A percentile compares a stretch with the other conserved stretches of the same genome.
Conservation (phyloP, 1,284 basidiomycete genomes). For the Apiotrichum sp. region DNA sequence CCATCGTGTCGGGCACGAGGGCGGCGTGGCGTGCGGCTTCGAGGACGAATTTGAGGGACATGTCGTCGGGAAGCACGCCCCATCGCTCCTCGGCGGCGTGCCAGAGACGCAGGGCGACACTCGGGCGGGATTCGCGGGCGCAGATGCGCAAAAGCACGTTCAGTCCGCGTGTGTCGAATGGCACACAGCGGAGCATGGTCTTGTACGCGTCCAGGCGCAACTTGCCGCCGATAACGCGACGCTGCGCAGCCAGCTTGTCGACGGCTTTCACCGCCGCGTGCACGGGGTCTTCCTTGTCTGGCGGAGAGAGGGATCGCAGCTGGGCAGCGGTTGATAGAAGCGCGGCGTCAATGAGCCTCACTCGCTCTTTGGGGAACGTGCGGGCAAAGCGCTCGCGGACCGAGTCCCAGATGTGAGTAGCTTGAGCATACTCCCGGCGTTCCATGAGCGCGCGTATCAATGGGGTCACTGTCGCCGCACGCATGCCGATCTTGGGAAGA, state of each 20-base stretch:
- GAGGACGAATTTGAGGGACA: conserved; percentile 28
- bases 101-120: conserved; percentile 34
- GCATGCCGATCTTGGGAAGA: conserved; percentile 13
- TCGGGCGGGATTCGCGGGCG: conserved; percentile 7
- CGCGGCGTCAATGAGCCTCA: conserved; percentile 23
- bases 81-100: conserved; percentile 31
- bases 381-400: conserved; percentile 12
- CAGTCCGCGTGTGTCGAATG: conserved; percentile 28
- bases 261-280: conserved; percentile 25
- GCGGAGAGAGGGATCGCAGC: conserved; percentile 3
- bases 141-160: conserved; percentile 32
- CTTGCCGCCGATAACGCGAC: not conserved
- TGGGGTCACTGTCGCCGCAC: conserved; percentile 24
- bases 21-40: conserved; percentile 20
- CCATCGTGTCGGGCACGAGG: conserved; percentile 14
- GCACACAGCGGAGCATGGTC: conserved; percentile 6
- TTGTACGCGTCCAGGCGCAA: too few species aligned
- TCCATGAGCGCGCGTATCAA: conserved; percentile 24
- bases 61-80: conserved; percentile 29
- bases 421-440: conserved; percentile 11
- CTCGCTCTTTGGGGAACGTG: not conserved
- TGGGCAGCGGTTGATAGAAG: conserved; percentile 27
- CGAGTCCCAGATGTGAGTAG: conserved; percentile 25
- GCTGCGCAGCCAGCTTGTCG: conserved; percentile 15
- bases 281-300: conserved; percentile 1